phyloP scores from a whole-genome alignment of 768 basidiomycete species.

The Antrodiella citrinella region DNA sequence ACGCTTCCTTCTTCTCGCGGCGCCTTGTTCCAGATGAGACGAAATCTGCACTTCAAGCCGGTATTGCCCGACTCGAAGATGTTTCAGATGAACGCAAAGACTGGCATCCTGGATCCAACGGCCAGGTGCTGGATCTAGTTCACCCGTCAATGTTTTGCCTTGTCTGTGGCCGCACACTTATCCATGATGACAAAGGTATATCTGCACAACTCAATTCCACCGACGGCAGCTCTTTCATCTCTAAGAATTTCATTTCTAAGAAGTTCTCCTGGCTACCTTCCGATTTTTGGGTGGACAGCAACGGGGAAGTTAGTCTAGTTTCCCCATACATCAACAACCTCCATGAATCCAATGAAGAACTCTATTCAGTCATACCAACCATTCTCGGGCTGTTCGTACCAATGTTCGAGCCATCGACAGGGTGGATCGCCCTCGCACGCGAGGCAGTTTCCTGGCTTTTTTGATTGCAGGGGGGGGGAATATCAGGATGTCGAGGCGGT shows the following conservation, averaged over 20 bases:
- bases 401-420: slow-evolving; percentile 14
- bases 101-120: slow-evolving; percentile 39
- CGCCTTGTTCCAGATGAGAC: not conserved
- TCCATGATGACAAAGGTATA: not conserved
- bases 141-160: slow-evolving; percentile 37
- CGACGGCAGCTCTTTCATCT: not conserved
- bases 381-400: slow-evolving; percentile 18
- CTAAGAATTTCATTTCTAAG: slow-evolving; percentile 9
- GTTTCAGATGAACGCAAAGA: slow-evolving; percentile 29
- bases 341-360: slow-evolving; percentile 10
- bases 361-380: slow-evolving; percentile 14
- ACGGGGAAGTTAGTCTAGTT: slow-evolving; percentile 12
- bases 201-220: not conserved
- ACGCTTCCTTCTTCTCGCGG: not conserved
- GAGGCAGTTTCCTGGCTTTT: not conserved
- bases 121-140: slow-evolving; percentile 36
- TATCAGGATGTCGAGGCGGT: no score
- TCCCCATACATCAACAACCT: slow-evolving; percentile 23
- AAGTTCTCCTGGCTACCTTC: slow-evolving; percentile 22
- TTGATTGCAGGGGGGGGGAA: no score
- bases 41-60: not conserved
- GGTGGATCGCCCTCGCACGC: not conserved
- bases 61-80: slow-evolving; percentile 23
- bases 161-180: slow-evolving; percentile 25
- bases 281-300: slow-evolving; percentile 17